Base-by-base conservation (phyloP, 345 rosid genomes). In the Aquilaria malaccensis region DNA sequence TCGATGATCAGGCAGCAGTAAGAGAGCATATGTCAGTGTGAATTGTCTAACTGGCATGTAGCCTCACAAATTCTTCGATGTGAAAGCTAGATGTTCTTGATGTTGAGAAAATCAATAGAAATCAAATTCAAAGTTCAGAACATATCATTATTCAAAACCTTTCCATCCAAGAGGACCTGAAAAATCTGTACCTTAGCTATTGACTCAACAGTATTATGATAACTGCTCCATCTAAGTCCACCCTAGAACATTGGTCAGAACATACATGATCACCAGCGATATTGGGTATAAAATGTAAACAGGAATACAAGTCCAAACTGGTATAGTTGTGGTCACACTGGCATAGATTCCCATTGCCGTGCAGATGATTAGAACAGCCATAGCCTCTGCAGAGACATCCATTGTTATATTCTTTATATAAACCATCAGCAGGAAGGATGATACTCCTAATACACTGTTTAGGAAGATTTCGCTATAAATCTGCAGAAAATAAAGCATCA, bases 381-480 rank as follows among this genome's bases (percentile, higher is more conserved):
- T 68, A 56, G 75, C 62, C 45, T 75, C 79, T 9, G 84, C 74
- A 4, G 87, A 75, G 14, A 77, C 79, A 54, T 64, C 68, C 80
- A 80, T 71, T 2, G 69, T 9, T 50, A 82, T 59, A 46, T 75
- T 69, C 47, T 67, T 58, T 52, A 77, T 54, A 61, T 64, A 79
- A 22, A 79, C 77, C 46, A 77, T 64, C 11, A n/a, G 15, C 64
- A 82, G 60, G 77, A 77, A 77, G 29, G 47, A 60, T 2, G 31
- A 48, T 59, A 82, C 45, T 2, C 82, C 82, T 79, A 69, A 43
- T 14, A 73, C 53, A 52, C 77, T 79, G 72, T 71, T 75, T 79
- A 75, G 75, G 70, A 82, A 75, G n/a, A 75, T 79, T 31, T 74
- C 79, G 3, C 72, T 67, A 37, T 82, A 82, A 22, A 78, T 53